Evolutionary conservation across 75 land plant species (phyloP).

Genomic region (Larix kaempferi): DNA sequence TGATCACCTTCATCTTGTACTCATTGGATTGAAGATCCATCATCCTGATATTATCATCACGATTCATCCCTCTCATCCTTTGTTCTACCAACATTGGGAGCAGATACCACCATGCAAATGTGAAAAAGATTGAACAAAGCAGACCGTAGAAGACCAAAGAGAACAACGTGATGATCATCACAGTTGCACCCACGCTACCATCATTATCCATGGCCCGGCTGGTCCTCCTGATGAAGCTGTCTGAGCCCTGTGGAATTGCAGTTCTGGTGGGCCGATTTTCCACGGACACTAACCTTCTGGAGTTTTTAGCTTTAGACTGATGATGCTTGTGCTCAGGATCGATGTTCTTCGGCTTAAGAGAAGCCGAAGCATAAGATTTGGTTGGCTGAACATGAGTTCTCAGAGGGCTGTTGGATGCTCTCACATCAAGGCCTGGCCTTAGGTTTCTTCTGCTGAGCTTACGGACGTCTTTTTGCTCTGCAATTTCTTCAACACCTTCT

Average conservation of each 20-base stretch:
- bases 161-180: neutral
- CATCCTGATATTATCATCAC: neutral
- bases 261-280: neutral
- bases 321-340: neutral
- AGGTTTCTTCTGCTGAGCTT: too few relatives aligned
- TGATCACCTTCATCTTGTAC: conserved; percentile 16
- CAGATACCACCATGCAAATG: conserved; percentile 8
- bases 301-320: neutral
- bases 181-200: neutral
- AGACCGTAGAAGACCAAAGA: conserved; percentile 3
- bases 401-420: neutral
- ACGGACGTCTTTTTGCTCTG: too few relatives aligned
- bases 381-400: neutral
- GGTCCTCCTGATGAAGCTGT: neutral
- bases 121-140: neutral
- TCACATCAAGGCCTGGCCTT: neutral
- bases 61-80: neutral
- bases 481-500: too few relatives aligned
- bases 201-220: neutral
- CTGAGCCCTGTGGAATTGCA: neutral
- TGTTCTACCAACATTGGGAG: neutral
- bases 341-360: neutral
- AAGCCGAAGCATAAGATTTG: too few relatives aligned
- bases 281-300: neutral
- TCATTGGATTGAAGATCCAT: neutral